Conservation (phyloP, 768 basidiomycete species). For the Antrodiella citrinella region DNA sequence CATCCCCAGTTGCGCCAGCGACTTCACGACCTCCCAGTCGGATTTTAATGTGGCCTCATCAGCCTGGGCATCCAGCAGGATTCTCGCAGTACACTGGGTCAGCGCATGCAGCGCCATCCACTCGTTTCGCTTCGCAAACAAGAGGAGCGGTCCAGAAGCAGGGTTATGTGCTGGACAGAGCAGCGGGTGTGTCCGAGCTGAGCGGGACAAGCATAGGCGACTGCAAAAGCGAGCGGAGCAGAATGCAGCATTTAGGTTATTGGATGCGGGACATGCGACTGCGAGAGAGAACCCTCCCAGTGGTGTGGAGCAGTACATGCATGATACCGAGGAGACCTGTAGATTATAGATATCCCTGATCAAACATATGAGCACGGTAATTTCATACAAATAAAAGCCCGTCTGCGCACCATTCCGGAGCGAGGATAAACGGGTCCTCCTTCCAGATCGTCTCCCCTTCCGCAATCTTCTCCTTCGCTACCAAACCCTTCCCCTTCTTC, state of each 20-base stretch:
- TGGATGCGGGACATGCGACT: constrained; percentile 44
- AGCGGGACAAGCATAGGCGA: constrained; percentile 63
- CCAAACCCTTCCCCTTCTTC: constrained; percentile 76
- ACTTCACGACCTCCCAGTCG: constrained; percentile 48
- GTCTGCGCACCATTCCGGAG: constrained; percentile 77
- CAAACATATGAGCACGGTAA: neutral
- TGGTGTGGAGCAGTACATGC: constrained; percentile 67
- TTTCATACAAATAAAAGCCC: neutral
- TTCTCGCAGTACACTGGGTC: constrained; percentile 52
- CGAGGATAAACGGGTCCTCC: constrained; percentile 73
- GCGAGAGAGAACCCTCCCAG: constrained; percentile 36
- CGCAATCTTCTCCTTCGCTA: constrained; percentile 58
- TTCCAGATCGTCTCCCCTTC: constrained; percentile 78
- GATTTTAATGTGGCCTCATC: constrained; percentile 33
- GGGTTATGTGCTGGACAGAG: constrained; percentile 75
- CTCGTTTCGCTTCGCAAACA: constrained; percentile 46
- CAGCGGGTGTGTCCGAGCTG: constrained; percentile 56
- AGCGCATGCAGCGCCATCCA: constrained; percentile 79
- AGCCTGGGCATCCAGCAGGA: constrained; percentile 47
- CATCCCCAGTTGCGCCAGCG: constrained; percentile 71
- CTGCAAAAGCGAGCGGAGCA: constrained; percentile 76
- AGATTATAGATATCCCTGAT: constrained; percentile 78
- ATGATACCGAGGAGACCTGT: constrained; percentile 51
- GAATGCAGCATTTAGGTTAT: constrained; percentile 20
- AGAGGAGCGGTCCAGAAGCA: constrained; percentile 48